Base-by-base conservation (phyloP, 805 yeast genomes). In the Middelhovenomyces tepae region DNA sequence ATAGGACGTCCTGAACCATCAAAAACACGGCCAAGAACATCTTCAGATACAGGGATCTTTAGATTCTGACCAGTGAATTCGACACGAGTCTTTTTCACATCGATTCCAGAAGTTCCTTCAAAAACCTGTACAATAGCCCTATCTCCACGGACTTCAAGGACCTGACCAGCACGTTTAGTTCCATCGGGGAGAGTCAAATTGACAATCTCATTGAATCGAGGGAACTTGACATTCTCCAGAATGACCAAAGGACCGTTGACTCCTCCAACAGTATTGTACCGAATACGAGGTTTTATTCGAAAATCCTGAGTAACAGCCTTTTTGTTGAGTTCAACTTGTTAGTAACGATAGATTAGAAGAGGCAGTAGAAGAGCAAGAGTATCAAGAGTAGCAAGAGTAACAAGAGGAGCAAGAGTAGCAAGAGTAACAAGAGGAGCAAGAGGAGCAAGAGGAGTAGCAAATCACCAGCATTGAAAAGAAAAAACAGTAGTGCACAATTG, bases 1-100 rank as follows among this genome's bases (percentile, higher is more conserved):
- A 84, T 89, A 39, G 98, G 94, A 65, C 94, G 78, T 64, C 97
- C 99, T 22, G 96, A 87, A 60, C 99, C 99, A 64, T 91, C 95
- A 60, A 91, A 91, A 45, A 91, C 83, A 70, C 99, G 81, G 45
- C 99, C 99, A 55, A 93, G 69, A 71, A 87, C 79, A 57, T 91
- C 99, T 62, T 91, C 98, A 36, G 94, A 80, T 16, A 91, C 98
- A 15, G 97, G 81, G 45, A 91, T 84, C 60, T 78, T 83, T 69
- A 91, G 71, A 61, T 76, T 83, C 59, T 89, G 78, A 42, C 99
- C 98, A 25, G 98, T 87, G 65, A 91, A 89, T 63, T 93, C 97
- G 40, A 93, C 95, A 39, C 86, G 73, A 32, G 99, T 91, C 67
- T 87, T 91, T 67, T 91, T 87, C 43, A 91, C 97, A 68, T 91